These are phyloP conservation scores for Orbilia brochopaga DNA, from an alignment of 2,329 filamentous ascomycete species.

Conservation along the genomic window DNA sequence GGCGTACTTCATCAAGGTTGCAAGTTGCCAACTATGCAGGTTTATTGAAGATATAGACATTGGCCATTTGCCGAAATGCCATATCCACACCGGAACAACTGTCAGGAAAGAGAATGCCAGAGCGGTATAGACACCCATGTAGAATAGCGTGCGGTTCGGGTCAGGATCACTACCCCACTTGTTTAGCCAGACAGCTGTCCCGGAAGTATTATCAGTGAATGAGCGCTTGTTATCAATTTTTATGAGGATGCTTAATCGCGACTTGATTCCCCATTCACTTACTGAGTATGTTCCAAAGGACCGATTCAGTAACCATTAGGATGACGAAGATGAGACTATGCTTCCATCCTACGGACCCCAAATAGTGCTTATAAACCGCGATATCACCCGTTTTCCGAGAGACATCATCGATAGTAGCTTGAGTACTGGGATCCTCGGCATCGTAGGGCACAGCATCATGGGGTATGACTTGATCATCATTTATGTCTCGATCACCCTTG, in stretches of 20 bases:
- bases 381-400: conserved; percentile 44
- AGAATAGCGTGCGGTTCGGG: conserved; percentile 29
- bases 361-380: conserved; percentile 14
- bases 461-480: conserved; percentile 30
- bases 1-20: conserved; percentile 47
- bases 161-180: conserved; percentile 43
- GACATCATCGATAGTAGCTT: conserved; percentile 30
- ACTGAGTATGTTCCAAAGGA: conserved; percentile 17
- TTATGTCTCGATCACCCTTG: conserved; percentile 11
- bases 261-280: too few species aligned
- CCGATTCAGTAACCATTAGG: conserved; percentile 3
- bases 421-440: conserved; percentile 12
- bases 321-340: conserved; percentile 10
- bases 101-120: conserved; percentile 18
- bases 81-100: conserved; percentile 16
- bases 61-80: conserved; percentile 22
- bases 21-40: conserved; percentile 37
- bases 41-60: conserved; percentile 37
- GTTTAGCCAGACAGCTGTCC: conserved; percentile 39
- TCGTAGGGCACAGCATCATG: conserved; percentile 25
- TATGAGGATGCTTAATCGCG: too few species aligned
- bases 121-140: conserved; percentile 44
- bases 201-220: too few species aligned
- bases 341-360: conserved; percentile 9
- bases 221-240: too few species aligned